A percentile compares a stretch with the other conserved stretches of the same genome.
Conservation (phyloP, 2,329 filamentous ascomycete species). For the Orbilia quercus region DNA sequence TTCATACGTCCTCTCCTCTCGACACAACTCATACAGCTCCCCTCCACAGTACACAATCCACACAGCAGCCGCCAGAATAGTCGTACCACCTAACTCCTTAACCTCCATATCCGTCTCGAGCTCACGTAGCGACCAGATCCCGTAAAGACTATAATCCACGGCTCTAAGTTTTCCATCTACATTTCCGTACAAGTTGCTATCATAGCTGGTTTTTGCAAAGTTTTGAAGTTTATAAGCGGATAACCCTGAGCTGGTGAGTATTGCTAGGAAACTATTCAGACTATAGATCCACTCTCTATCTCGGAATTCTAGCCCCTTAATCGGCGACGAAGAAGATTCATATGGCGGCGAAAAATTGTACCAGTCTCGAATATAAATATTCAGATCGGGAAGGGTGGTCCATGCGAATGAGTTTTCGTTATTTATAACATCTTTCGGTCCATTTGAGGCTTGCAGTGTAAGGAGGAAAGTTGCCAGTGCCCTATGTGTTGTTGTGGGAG, state of each 20-base stretch:
- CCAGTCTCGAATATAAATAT: conserved; percentile 18
- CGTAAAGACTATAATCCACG: conserved; percentile 26
- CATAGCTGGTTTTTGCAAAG: background rate
- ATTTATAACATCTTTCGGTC: background rate
- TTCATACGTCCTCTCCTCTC: conserved; percentile 1
- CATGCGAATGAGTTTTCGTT: conserved; percentile 18
- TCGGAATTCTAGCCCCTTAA: background rate
- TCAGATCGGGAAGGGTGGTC: conserved; percentile 22
- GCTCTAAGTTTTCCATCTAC: background rate
- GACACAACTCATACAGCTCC: background rate
- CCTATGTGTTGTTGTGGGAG: background rate
- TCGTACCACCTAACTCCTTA: no score
- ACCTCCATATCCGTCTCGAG: conserved; percentile 13
- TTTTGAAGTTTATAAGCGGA: background rate
- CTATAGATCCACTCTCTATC: conserved; percentile 24
- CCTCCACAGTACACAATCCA: conserved; percentile 10
- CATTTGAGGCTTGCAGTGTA: background rate
- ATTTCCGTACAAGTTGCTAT: background rate
- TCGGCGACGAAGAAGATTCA: background rate
- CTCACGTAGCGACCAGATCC: conserved; percentile 22
- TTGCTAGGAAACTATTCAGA: conserved; percentile 27
- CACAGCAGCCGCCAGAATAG: no score
- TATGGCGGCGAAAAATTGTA: conserved; percentile 37
- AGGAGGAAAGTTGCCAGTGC: conserved; percentile 12
- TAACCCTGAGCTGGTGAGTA: background rate